Conservation (phyloP, 163 green algal genomes). For the Scenedesmus sp. region DNA sequence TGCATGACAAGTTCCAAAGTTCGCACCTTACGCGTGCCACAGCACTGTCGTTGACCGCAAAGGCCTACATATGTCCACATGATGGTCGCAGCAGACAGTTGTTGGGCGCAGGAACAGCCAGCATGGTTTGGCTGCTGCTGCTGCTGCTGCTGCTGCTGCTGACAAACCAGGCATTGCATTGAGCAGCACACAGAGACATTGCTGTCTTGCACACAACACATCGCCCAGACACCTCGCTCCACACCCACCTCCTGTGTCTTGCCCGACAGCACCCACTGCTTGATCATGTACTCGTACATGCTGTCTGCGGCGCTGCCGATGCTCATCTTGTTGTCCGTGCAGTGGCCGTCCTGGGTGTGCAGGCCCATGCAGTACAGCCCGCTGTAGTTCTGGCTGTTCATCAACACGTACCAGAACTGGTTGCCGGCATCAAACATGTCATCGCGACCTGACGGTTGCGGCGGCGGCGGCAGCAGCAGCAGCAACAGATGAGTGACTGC, state of each 20-base stretch:
- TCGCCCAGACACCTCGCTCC: neutral
- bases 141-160: neutral
- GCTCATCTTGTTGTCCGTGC: constrained; percentile 20
- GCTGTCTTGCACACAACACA: neutral
- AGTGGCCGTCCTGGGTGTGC: constrained; percentile 20
- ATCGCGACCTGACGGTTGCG: constrained; percentile 40
- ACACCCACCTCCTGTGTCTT: constrained; percentile 64
- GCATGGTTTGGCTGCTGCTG: neutral
- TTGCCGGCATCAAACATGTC: constrained; percentile 62
- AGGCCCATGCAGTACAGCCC: constrained; percentile 66
- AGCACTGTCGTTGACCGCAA: no score
- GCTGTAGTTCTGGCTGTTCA: constrained; percentile 52
- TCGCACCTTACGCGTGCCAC: no score
- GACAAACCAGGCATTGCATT: neutral
- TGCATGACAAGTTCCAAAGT: neutral
- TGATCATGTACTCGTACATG: constrained; percentile 98
- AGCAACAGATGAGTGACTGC: neutral
- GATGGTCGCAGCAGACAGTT: no score
- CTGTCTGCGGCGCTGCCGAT: constrained; percentile 70
- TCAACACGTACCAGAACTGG: constrained; percentile 62
- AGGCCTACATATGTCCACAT: no score
- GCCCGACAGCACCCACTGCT: constrained; percentile 86
- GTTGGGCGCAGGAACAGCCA: no score
- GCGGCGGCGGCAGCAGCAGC: neutral
- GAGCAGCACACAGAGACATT: neutral